These are phyloP conservation scores for Telopea speciosissima DNA, from an alignment of 177 flowering plant species.

Conservation along the genomic window DNA sequence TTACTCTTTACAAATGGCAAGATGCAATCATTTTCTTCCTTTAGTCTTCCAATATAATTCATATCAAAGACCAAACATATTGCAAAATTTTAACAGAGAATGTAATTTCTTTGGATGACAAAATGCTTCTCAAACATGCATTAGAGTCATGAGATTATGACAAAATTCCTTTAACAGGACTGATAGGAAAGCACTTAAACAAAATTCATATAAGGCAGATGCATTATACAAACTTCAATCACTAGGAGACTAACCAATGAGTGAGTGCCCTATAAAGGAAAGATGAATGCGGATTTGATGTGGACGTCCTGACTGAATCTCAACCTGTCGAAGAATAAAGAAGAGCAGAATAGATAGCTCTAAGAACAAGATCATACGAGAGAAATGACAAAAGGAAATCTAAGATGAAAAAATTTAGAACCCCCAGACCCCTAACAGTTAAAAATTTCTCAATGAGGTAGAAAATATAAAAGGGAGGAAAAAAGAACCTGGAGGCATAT, in stretches of 20 bases:
- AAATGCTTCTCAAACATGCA: background rate
- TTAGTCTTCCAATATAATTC: background rate
- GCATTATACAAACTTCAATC: no score
- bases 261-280: constrained; percentile 84
- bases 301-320: constrained; percentile 92
- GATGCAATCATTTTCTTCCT: background rate
- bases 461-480: no score
- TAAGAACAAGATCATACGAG: background rate
- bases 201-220: background rate
- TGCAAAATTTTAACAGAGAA: background rate
- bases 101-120: background rate
- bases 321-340: constrained; percentile 44
- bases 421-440: background rate
- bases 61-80: background rate
- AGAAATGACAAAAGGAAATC: background rate
- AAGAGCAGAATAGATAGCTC: background rate
- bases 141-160: background rate
- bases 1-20: background rate
- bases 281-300: constrained; percentile 98
- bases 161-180: background rate
- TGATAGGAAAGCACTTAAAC: background rate
- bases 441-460: background rate
- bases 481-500: background rate
- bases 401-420: background rate
- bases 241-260: constrained; percentile 48